phyloP scores from a whole-genome alignment of 305 asterid species.

The Fraxinus sp. region DNA sequence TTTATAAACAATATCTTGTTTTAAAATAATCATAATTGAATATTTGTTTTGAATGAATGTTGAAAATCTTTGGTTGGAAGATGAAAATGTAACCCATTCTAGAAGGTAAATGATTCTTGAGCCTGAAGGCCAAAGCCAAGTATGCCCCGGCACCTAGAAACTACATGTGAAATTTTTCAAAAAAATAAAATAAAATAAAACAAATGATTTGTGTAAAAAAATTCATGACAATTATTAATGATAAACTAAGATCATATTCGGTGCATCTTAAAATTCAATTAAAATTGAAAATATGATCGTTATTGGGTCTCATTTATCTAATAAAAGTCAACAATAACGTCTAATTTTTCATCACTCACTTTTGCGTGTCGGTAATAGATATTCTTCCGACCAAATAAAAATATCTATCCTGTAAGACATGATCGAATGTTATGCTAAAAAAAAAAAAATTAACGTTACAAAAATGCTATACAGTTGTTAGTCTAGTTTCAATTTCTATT shows the following conservation, averaged over 20 bases:
- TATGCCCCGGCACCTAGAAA: neutral
- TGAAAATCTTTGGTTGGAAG: neutral
- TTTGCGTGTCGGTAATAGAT: neutral
- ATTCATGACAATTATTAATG: neutral
- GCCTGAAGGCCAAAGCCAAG: neutral
- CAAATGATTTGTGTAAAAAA: neutral
- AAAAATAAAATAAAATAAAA: neutral
- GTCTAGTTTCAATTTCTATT: neutral
- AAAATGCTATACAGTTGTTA: neutral
- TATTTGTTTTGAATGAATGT: neutral
- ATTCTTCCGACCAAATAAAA: neutral
- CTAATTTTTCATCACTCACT: neutral
- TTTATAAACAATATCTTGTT: neutral
- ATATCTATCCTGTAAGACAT: neutral
- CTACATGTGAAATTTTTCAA: neutral
- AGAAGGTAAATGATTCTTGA: neutral
- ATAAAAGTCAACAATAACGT: too few species aligned
- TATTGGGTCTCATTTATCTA: too few species aligned
- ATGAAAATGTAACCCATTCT: neutral
- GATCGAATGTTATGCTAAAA: neutral
- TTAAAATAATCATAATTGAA: neutral
- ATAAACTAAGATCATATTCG: neutral
- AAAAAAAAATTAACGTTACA: neutral
- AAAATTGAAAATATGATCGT: too few species aligned
- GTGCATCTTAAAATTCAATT: too few species aligned